Conservation (phyloP, 345 rosid genomes). For the Bruguiera parviflora region DNA sequence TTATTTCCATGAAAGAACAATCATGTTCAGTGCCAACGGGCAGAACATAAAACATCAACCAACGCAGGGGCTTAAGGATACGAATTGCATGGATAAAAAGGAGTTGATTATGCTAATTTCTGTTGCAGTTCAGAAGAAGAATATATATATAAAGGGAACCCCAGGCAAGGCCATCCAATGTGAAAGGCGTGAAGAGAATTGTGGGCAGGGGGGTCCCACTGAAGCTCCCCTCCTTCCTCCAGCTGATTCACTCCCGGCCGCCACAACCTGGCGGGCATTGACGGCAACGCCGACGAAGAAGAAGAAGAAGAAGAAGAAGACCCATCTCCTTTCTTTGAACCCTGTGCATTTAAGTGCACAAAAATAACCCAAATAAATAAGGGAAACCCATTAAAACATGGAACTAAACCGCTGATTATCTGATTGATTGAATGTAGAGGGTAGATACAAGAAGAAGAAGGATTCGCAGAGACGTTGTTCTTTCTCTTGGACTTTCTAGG, state of each 20-base stretch:
- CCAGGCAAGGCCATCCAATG: constrained; percentile 93
- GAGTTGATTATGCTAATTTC: no score
- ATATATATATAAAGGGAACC: constrained; percentile 34
- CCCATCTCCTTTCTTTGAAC: constrained; percentile 49
- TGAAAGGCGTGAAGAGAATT: constrained; percentile 88
- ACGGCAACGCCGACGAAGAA: constrained; percentile 37
- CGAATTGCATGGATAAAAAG: no score
- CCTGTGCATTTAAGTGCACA: constrained; percentile 24
- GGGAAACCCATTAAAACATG: neutral
- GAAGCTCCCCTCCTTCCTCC: constrained; percentile 95
- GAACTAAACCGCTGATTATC: neutral
- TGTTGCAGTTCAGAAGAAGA: no score
- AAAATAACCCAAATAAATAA: neutral
- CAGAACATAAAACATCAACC: no score
- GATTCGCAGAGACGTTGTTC: constrained; percentile 46
- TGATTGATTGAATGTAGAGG: neutral
- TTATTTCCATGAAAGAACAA: no score
- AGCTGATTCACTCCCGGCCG: constrained; percentile 93
- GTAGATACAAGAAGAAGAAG: neutral
- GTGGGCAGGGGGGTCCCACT: constrained; percentile 85
- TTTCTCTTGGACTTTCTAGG: constrained; percentile 78
- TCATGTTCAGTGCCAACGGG: no score
- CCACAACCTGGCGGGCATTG: constrained; percentile 79
- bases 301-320: constrained; percentile 64
- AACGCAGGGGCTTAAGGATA: no score